Base-by-base conservation (phyloP, 768 basidiomycete genomes). In the Boletus tomentosulus region DNA sequence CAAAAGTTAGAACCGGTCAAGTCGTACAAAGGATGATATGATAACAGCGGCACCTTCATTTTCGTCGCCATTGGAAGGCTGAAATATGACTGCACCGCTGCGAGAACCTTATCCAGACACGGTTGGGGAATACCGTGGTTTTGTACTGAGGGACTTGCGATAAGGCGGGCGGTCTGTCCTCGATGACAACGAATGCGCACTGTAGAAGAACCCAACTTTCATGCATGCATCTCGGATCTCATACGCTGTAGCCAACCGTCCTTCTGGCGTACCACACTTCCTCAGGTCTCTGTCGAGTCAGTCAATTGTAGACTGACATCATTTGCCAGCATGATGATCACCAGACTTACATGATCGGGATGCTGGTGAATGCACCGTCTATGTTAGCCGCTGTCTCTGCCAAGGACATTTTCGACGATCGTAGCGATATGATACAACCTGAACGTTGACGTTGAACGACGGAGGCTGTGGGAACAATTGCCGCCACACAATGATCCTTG, bases 171-270 rank as follows among this genome's bases (percentile, higher is more conserved):
- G 22, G 16, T 27, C 41, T 33, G 19, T 30, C 24, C 24, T 30
- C 19, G 37, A 38, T n/a, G 50, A 54, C 9, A 39, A 50, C 3
- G 5, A 27, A 31, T 15, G 8, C 73, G 22, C 57, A 87, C 87
- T 80, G 62, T 93, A 94, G 67, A 94, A 89, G 66, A 95, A 93
- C 1, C 92, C 92, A 6, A 89, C 89, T 48, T 81, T 78, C 51
- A 89, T 83, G 59, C 89, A 92, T 0, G 92, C 91, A 58, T 87
- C 77, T 50, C 86, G 76, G 41, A 94, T 78, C 57, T 81, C 69
- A 24, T 71, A 62, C 0, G 83, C 88, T 1, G 92, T 68, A 2
- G 65, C 68, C 48, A 66, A 62, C 39, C 80, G 76, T 24, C 71
- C 66, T 31, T 69, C 61, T 19, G 51, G 55, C 10, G 60, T 67